These are phyloP conservation scores for Lenzites betulinus DNA, from an alignment of 768 basidiomycete genomes.

Conservation along the genomic window DNA sequence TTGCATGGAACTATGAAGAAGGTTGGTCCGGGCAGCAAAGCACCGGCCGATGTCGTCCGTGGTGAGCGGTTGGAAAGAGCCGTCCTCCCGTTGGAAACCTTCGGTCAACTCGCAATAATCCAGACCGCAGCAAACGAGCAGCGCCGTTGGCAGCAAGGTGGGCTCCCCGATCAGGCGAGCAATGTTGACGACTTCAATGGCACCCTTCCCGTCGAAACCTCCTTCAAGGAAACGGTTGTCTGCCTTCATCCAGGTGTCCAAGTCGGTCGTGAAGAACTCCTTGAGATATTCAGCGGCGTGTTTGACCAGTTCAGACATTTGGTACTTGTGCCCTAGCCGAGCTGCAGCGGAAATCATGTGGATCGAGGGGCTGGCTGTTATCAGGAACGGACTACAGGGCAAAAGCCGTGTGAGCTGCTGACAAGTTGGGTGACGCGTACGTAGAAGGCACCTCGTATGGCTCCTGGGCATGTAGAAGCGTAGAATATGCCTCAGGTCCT, in stretches of 20 bases:
- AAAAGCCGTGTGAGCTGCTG: background rate
- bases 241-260: background rate
- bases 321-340: slow-evolving; percentile 21
- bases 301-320: slow-evolving; percentile 2
- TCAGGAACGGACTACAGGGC: background rate
- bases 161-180: slow-evolving; percentile 7
- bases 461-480: background rate
- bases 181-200: slow-evolving; percentile 13
- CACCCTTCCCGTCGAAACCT: background rate
- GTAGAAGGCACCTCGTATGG: background rate
- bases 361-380: background rate
- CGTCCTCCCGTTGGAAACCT: slow-evolving; percentile 4
- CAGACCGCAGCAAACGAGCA: background rate
- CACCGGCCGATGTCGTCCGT: background rate
- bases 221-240: background rate
- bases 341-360: background rate
- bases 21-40: too few species aligned
- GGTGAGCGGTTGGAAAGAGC: background rate
- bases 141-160: slow-evolving; percentile 1
- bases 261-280: slow-evolving; percentile 1
- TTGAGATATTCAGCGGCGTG: slow-evolving; percentile 2
- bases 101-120: background rate
- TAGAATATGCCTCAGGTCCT: background rate
- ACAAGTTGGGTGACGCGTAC: too few species aligned
- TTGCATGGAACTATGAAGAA: too few species aligned